A percentile compares a stretch with the other conserved stretches of the same genome.
Conservation (phyloP, 2,329 filamentous ascomycete genomes). For the Pseudogymnoascus sp. region DNA sequence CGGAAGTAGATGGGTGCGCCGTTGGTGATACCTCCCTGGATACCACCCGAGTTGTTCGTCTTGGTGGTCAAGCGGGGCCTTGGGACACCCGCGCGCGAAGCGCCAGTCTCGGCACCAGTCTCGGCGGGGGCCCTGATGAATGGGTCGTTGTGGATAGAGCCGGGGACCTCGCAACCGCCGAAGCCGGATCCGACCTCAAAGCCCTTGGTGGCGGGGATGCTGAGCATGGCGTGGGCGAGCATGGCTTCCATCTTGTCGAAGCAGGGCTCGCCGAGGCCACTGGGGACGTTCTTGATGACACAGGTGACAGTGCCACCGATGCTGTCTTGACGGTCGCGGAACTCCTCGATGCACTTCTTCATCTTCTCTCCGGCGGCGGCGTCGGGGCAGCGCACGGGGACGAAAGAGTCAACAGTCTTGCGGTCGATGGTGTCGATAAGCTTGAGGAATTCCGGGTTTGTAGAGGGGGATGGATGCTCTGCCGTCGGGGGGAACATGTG, state of each 20-base stretch:
- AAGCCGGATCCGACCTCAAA: constrained; percentile 96
- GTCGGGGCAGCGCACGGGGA: constrained; percentile 84
- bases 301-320: constrained; percentile 95
- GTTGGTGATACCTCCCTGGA: constrained; percentile 93
- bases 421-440: constrained; percentile 68
- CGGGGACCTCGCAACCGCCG: constrained; percentile 74
- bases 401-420: constrained; percentile 69
- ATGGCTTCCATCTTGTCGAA: constrained; percentile 94
- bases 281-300: constrained; percentile 78
- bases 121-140: constrained; percentile 53
- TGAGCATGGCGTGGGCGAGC: constrained; percentile 89
- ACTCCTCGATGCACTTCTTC: constrained; percentile 70
- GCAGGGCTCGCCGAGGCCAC: constrained; percentile 83
- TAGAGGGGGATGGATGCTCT: constrained; percentile 59
- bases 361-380: constrained; percentile 58
- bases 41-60: constrained; percentile 91
- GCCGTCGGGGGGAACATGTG: constrained; percentile 68
- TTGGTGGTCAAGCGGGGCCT: constrained; percentile 67
- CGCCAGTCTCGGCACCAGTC: constrained; percentile 39
- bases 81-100: constrained; percentile 37
- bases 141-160: constrained; percentile 86
- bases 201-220: constrained; percentile 88
- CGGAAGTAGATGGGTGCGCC: constrained; percentile 92
- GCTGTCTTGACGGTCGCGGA: constrained; percentile 72
- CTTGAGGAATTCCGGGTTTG: constrained; percentile 71